A percentile compares a stretch with the other conserved stretches of the same genome.
Evolutionary conservation across 805 yeast genomes (phyloP).

Genomic region (Debaryomyces castellii): DNA sequence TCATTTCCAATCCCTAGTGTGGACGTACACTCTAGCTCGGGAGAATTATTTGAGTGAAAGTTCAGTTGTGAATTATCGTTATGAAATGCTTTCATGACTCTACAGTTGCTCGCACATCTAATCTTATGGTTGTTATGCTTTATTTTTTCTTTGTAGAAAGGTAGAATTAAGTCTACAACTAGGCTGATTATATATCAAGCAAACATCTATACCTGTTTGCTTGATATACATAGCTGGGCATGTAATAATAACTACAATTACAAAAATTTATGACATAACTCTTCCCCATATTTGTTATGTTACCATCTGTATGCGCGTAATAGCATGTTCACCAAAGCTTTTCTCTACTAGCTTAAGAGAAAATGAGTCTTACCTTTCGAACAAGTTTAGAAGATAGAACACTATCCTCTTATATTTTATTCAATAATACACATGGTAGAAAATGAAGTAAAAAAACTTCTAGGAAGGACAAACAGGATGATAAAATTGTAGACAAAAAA

Average conservation of each 20-base stretch:
- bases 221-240: neutral
- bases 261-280: too few relatives aligned
- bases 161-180: too few relatives aligned
- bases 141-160: too few relatives aligned
- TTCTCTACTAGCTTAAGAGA: neutral
- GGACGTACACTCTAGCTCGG: conserved; percentile 31
- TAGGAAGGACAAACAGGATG: conserved; percentile 1
- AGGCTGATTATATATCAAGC: neutral
- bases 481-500: conserved; percentile 1
- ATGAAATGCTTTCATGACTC: conserved; percentile 13
- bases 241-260: too few relatives aligned
- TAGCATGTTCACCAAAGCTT: neutral
- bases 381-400: neutral
- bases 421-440: conserved; percentile 1
- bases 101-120: conserved; percentile 19
- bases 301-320: too few relatives aligned
- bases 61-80: conserved; percentile 15
- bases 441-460: neutral
- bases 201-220: too few relatives aligned
- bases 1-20: conserved; percentile 15
- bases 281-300: too few relatives aligned
- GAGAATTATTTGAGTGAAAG: conserved; percentile 15
- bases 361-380: neutral
- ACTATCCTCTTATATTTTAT: conserved; percentile 1
- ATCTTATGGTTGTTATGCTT: too few relatives aligned